phyloP scores from a whole-genome alignment of 306 rosid genomes.

The Cucumis melo region DNA sequence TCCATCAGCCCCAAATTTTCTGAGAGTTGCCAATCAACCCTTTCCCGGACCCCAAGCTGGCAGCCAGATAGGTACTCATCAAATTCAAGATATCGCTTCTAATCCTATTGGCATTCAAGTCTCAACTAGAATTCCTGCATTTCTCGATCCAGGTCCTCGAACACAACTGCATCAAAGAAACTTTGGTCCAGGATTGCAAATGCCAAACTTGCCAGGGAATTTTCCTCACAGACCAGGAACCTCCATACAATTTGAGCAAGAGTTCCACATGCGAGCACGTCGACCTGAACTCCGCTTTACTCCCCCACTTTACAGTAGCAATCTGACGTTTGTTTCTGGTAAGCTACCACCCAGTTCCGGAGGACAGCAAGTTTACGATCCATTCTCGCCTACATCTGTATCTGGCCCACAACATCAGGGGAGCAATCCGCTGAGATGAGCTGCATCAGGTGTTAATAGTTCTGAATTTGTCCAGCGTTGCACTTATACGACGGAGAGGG shows the following conservation, averaged over 20 bases:
- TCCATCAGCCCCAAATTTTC: conserved; percentile 21
- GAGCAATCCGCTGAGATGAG: conserved; percentile 23
- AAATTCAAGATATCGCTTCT: conserved; percentile 18
- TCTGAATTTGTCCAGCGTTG: neutral
- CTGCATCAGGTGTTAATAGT: neutral
- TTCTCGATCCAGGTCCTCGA: conserved; percentile 31
- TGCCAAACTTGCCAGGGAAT: conserved; percentile 19
- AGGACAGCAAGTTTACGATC: conserved; percentile 81
- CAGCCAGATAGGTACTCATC: conserved; percentile 34
- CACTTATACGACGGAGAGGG: neutral
- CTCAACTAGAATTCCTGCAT: conserved; percentile 37
- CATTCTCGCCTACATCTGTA: conserved; percentile 77
- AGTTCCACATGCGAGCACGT: conserved; percentile 22
- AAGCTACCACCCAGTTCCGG: conserved; percentile 30
- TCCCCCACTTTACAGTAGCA: conserved; percentile 33
- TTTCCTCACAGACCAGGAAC: conserved; percentile 28
- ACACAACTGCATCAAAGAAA: conserved; percentile 40
- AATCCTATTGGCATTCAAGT: conserved; percentile 18
- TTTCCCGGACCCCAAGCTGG: conserved; percentile 38
- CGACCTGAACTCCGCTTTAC: conserved; percentile 25
- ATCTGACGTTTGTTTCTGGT: conserved; percentile 27
- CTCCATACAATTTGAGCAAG: conserved; percentile 31
- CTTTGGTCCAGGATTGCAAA: conserved; percentile 46
- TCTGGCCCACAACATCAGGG: conserved; percentile 21
- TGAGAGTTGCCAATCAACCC: conserved; percentile 32